Conservation (phyloP, 2,329 filamentous ascomycete genomes). For the Monosporascus sp. region DNA sequence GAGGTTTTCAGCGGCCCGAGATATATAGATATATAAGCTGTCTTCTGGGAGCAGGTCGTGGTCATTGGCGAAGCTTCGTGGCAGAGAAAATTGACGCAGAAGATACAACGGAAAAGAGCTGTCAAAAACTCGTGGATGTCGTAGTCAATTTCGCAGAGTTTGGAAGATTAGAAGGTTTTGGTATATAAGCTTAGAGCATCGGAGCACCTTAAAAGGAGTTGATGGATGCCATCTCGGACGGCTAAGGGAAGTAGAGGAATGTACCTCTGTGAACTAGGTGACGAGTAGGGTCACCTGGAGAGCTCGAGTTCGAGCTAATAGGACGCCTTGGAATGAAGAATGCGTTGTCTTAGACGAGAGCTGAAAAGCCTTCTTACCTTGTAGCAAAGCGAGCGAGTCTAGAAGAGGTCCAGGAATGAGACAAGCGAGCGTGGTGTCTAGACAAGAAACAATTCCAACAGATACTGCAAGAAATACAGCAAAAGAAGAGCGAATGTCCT, state of each 20-base stretch:
- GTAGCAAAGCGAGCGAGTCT: conserved; percentile 6
- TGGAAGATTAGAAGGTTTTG: background rate
- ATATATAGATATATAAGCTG: conserved; percentile 5
- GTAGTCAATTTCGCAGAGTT: background rate
- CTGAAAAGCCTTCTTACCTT: conserved; percentile 15
- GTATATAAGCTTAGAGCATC: background rate
- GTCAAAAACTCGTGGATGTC: background rate
- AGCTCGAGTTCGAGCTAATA: conserved; percentile 10
- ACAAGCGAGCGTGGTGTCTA: conserved; percentile 4
- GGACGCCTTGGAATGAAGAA: conserved; percentile 14
- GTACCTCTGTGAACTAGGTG: conserved; percentile 13
- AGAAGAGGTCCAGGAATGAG: conserved; percentile 18
- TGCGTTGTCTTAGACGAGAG: conserved; percentile 21
- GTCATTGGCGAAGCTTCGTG: conserved; percentile 1
- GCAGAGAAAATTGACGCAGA: conserved; percentile 1
- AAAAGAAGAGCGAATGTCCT: background rate
- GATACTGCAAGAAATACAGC: background rate
- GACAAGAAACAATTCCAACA: background rate
- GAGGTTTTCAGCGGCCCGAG: background rate
- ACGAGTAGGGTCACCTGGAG: conserved; percentile 10
- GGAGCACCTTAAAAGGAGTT: background rate
- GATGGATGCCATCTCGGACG: background rate
- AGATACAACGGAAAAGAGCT: conserved; percentile 1
- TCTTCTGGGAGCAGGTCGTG: background rate
- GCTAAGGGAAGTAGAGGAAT: background rate